Conservation (phyloP, 2,329 filamentous ascomycete species). For the Arthrinium phaeospermum region DNA sequence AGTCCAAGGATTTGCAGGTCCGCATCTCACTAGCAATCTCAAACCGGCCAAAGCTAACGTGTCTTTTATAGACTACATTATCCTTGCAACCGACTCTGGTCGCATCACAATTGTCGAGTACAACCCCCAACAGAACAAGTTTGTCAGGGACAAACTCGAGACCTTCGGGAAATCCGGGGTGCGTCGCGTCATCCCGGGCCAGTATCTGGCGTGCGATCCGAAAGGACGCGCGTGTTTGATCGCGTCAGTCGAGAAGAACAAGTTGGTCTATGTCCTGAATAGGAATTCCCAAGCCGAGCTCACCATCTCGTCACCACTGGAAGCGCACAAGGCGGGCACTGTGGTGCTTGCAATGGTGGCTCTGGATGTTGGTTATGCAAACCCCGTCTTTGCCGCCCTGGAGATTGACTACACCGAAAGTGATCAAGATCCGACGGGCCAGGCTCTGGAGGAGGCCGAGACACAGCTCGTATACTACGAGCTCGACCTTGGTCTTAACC, state of each 20-base stretch:
- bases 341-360: conserved; percentile 87
- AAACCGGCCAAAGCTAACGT: conserved; percentile 29
- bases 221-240: conserved; percentile 95
- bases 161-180: conserved; percentile 98
- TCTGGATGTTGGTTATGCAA: conserved; percentile 94
- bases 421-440: conserved; percentile 88
- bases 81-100: conserved; percentile 93
- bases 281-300: conserved; percentile 93
- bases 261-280: conserved; percentile 98
- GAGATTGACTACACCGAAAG: conserved; percentile 92
- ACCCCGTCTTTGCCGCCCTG: conserved; percentile 93
- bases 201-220: conserved; percentile 94
- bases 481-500: conserved; percentile 93
- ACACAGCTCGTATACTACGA: conserved; percentile 97
- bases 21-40: conserved; percentile 18
- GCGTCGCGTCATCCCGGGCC: conserved; percentile 89
- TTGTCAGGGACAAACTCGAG: conserved; percentile 89
- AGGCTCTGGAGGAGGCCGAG: conserved; percentile 80
- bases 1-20: conserved; percentile 22
- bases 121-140: conserved; percentile 81
- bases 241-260: conserved; percentile 97
- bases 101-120: conserved; percentile 96
- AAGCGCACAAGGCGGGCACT: conserved; percentile 92
- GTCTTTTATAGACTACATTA: conserved; percentile 79
- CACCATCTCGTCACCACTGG: conserved; percentile 94